Evolutionary conservation across 495 filamentous ascomycete species (phyloP), one percentile per base, ranked within the genome.

Genomic region (Evernia prunastri): DNA sequence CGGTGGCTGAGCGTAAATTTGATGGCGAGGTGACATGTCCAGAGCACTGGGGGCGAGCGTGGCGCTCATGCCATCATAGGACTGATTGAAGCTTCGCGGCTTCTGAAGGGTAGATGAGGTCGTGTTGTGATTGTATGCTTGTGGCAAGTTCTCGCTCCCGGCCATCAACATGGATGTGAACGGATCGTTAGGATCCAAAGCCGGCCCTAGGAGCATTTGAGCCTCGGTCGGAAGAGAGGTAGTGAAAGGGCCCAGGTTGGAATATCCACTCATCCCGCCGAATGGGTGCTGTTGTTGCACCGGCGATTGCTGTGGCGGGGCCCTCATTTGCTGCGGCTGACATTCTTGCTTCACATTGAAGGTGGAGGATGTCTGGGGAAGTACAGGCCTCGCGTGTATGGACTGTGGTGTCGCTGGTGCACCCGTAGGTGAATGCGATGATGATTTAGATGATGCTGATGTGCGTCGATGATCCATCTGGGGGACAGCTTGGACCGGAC

Each of bases 181-280:
- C 7, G 74, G 74, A 63, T 82, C 78, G 31, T 70, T 73, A 8
- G 74, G 71, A 66, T 78, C 77, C 39, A 82, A 70, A 0, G 73
- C 70, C 1, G 72, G 65, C 33, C 77, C 77, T 5, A 83, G 69
- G 13, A 83, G 71, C 67, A 77, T 75, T 64, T 84, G 81, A 31
- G 79, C 63, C 40, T 84, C 79, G 12, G 74, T 68, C 23, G 82
- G 80, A 10, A 84, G 69, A 12, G 75, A 69, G 43, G 71, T 76
- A 15, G 76, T 77, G 56, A 84, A 72, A 51, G 72, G 78, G 58
- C 72, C 61, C 20, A 73, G 69, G 59, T 71, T 71, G 67, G 64
- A 43, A 64, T 58, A 59, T 54, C 56, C 64, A 60, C 66, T 56
- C 47, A 72, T 40, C 51, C 58, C 56, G n/a, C 63, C 36, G 60